Evolutionary conservation across 2,329 filamentous ascomycete genomes (phyloP), one percentile per base, ranked within the genome.

Genomic region (Cytospora leucostoma): DNA sequence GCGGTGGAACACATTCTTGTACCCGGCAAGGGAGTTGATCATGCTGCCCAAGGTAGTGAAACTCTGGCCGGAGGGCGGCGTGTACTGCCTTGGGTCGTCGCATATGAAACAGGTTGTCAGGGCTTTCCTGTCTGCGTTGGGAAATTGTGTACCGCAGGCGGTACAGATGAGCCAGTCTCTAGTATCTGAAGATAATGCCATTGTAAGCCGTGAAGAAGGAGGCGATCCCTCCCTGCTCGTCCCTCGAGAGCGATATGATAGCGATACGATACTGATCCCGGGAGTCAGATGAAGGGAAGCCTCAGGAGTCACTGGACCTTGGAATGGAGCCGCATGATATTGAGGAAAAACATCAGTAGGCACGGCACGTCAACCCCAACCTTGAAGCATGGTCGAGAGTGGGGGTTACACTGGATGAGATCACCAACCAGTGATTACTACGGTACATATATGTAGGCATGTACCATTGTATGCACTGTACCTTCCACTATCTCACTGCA

Each of bases 41-140:
- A 86, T 70, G 1, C 75, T 74, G 1, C 74, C 72, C 32, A 91
- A 80, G 0, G 82, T 87, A 0, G 86, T 89, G 77, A 90, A 93
- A 27, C 79, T 74, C 76, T 92, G 89, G 1, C 88, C 88, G 0
- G 76, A 73, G 0, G 80, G 78, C 0, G 88, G 88, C 0, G 90
- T 86, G 70, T 83, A 92, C 74, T 92, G 89, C 5, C 90, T 83
- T 0, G 88, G 81, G 72, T 91, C 89, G 73, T 92, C 88, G 75
- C 90, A 93, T 67, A 92, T 90, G 63, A 83, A 82, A 75, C 89
- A 92, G 5, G 78, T 82, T 60, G 76, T 80, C 51, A 86, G 76
- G 34, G 79, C 70, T 13, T 74, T 66, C 49, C 76, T 76, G 65
- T 86, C 79, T 0, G 80, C 71, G 2, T 79, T 77, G 52, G 86